Base-by-base conservation (phyloP, 148 eudicot species). In the Gaultheria prostrata region DNA sequence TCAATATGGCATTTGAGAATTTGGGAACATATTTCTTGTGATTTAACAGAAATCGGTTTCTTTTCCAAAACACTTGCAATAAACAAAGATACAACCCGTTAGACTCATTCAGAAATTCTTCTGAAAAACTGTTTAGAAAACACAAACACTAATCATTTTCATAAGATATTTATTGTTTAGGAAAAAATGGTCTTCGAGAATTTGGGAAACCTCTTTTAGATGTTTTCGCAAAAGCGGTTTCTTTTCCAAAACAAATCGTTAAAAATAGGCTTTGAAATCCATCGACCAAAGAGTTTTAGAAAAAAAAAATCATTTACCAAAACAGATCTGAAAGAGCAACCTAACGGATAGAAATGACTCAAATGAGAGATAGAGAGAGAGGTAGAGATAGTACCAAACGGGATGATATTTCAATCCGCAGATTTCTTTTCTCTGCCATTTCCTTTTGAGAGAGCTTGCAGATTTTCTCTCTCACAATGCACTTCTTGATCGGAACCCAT, bases 401-500 rank as follows among this genome's bases (percentile, higher is more conserved):
- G 33, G 79, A 30, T 4, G 79, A 3, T 49, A 5, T 24, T 28
- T 6, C 33, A 24, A 76, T 49, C 35, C 35, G 79, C 8, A 49
- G 4, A 76, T 76, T 13, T 3, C 5, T 0, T n/a, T 6, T 18
- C 28, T 2, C 57, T 28, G 26, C 8, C 21, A 39, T 8, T 49
- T 76, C 79, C 59, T 77, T 77, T 1, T 26, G 20, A 30, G 50
- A 14, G 21, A 49, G 79, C 3, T 50, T 28, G 48, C 79, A 77
- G 1, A 5, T 28, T 2, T 28, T 2, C 1, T 8, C 21, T 15
- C 43, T 77, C 50, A 50, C 59, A 61, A 77, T 49, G 30, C 59
- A 77, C 8, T 18, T 77, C 79, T 50, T 77, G 59, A 77, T 6
- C 17, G 59, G 12, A 77, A 12, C 59, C 79, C 79, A 77, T 50